phyloP scores from a whole-genome alignment of 371 early-diverging fungal species.

The Mortierella sp. region DNA sequence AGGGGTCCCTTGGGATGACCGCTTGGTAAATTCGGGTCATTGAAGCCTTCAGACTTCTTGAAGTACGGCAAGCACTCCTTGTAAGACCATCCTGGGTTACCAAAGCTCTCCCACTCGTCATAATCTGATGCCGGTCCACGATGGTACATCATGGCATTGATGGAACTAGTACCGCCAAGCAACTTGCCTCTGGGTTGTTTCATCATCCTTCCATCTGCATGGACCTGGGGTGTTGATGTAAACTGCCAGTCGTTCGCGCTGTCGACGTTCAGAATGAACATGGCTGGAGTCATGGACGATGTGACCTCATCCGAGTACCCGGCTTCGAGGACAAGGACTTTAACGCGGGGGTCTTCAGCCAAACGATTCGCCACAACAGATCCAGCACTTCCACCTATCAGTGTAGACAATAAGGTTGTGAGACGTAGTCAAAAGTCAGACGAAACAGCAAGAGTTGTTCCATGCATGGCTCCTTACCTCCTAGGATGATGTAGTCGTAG shows the following conservation, averaged over 20 bases:
- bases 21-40: conserved; percentile 23
- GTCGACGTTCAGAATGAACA: conserved; percentile 25
- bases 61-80: conserved; percentile 41
- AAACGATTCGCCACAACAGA: conserved; percentile 37
- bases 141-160: conserved; percentile 53
- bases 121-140: conserved; percentile 55
- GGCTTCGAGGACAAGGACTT: conserved; percentile 44
- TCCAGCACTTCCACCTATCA: conserved; percentile 41
- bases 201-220: conserved; percentile 26
- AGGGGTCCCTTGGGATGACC: conserved; percentile 25
- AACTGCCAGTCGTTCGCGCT: conserved; percentile 29
- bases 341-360: conserved; percentile 44
- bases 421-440: neutral
- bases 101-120: conserved; percentile 42
- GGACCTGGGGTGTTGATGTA: conserved; percentile 25
- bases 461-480: conserved; percentile 16
- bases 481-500: conserved; percentile 36
- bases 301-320: conserved; percentile 36
- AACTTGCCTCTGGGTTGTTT: conserved; percentile 40
- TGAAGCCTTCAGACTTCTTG: conserved; percentile 35
- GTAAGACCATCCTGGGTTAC: conserved; percentile 45
- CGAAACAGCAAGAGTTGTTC: neutral
- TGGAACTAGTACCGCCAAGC: conserved; percentile 22
- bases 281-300: conserved; percentile 16
- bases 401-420: neutral